phyloP scores from a whole-genome alignment of 2,329 filamentous ascomycete genomes.

The Fusarium piperis region DNA sequence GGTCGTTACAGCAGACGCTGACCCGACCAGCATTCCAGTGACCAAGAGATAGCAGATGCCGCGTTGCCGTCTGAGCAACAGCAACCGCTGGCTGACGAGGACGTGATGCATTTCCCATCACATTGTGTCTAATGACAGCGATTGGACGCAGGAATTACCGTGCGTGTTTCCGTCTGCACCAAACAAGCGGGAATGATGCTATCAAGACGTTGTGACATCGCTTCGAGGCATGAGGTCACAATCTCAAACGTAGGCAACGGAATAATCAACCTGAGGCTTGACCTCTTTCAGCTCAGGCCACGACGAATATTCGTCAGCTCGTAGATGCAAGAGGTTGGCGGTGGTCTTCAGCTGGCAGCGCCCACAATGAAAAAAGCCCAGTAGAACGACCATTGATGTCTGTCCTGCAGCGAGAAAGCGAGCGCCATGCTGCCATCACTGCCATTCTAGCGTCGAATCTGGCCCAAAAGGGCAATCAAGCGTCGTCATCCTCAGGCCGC shows the following conservation, averaged over 20 bases:
- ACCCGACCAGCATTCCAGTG: slow-evolving; percentile 15
- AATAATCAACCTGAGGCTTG: slow-evolving; percentile 38
- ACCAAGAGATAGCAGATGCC: slow-evolving; percentile 9
- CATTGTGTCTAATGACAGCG: background rate
- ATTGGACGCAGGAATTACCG: slow-evolving; percentile 28
- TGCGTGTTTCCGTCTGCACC: slow-evolving; percentile 26
- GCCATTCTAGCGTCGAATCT: slow-evolving; percentile 25
- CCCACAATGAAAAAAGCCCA: slow-evolving; percentile 25
- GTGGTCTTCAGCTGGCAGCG: slow-evolving; percentile 16
- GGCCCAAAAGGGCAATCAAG: slow-evolving; percentile 40
- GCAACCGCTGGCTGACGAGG: slow-evolving; percentile 12
- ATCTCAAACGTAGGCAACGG: slow-evolving; percentile 21
- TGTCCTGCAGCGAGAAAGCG: background rate
- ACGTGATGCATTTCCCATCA: slow-evolving; percentile 14
- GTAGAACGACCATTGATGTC: slow-evolving; percentile 17
- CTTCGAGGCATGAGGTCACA: slow-evolving; percentile 2
- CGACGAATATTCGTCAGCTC: slow-evolving; percentile 41
- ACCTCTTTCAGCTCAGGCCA: slow-evolving; percentile 40
- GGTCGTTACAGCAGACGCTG: slow-evolving; percentile 4
- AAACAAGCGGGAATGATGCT: slow-evolving; percentile 25
- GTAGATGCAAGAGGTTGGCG: slow-evolving; percentile 24
- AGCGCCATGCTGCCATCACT: slow-evolving; percentile 31
- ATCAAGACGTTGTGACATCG: slow-evolving; percentile 4
- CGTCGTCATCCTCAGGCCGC: slow-evolving; percentile 47
- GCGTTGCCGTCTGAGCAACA: slow-evolving; percentile 26